Evolutionary conservation across 768 basidiomycete genomes (phyloP), one percentile per base, ranked within the genome.

Genomic region (Russula foetens): DNA sequence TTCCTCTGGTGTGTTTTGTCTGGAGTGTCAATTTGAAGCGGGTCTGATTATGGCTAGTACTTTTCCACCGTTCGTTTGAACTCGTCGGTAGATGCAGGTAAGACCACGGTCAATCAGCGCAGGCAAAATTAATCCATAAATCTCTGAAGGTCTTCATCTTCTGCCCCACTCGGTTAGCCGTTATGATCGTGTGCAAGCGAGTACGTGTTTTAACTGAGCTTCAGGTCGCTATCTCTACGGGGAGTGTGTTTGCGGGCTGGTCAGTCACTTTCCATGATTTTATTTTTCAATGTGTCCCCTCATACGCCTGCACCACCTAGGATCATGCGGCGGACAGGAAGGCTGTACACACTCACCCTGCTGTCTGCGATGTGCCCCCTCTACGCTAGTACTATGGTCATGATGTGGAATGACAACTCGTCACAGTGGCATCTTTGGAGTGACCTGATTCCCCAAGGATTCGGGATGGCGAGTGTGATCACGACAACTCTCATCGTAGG

Each of bases 191-290:
- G 48, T 64, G 66, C 64, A 56, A 58, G 67, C 57, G 58, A 64
- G 67, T 60, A 64, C 60, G 24, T 53, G 38, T 24, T 17, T 53
- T 59, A 28, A 65, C 41, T 41, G 29, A 19, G 49, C 45, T 26
- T 68, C 69, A 93, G 88, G 73, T 90, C 63, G 85, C 89, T 51
- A 80, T 97, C 56, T 88, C 93, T 3, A 75, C 79, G 0, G 96
- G 96, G 24, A 95, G 92, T 63, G 80, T 99, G 33, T 77, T 86
- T 52, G 91, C 92, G 44, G 96, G 96, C 67, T 95, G 86, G 85
- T 88, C 71, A 66, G 81, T 75, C 23, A 26, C 60, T 67, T 8
- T 35, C 24, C 11, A 24, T 19, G 31, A 23, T 57, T 53, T 21
- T n/a, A n/a, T 29, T 44, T 26, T 15, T 47, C 24, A 50, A 58